phyloP scores from a whole-genome alignment of 345 rosid species.

The Hibiscus syriacus region DNA sequence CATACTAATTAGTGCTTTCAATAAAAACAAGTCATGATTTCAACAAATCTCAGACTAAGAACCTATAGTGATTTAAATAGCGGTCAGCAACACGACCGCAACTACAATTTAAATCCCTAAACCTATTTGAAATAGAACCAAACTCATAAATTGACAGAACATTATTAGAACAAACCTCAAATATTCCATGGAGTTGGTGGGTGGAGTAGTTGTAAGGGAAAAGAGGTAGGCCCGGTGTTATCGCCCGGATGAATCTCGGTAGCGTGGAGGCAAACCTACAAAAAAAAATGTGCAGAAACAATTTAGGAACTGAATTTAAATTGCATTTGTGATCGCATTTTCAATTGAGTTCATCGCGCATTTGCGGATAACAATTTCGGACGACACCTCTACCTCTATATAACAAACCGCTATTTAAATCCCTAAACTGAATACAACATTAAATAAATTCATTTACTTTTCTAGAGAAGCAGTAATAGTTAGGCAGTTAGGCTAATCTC shows the following conservation, averaged over 20 bases:
- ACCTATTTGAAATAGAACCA: background rate
- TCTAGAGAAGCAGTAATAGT: too few relatives aligned
- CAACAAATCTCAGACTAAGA: background rate
- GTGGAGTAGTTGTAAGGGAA: constrained; percentile 95
- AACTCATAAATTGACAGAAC: background rate
- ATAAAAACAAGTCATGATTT: background rate
- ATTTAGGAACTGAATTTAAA: too few relatives aligned
- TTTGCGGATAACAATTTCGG: too few relatives aligned
- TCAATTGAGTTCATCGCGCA: too few relatives aligned
- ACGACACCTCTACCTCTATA: too few relatives aligned
- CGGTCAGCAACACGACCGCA: too few relatives aligned
- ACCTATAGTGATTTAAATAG: too few relatives aligned
- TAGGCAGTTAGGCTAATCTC: too few relatives aligned
- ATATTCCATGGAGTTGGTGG: constrained; percentile 94
- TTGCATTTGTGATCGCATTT: too few relatives aligned
- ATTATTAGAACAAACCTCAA: constrained; percentile 46
- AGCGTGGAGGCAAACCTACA: constrained; percentile 87
- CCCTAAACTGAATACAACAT: background rate
- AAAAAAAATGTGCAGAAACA: background rate
- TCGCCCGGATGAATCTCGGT: constrained; percentile 86
- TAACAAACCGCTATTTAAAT: too few relatives aligned
- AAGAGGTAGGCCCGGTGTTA: constrained; percentile 96
- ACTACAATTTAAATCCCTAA: too few relatives aligned
- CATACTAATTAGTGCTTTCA: background rate
- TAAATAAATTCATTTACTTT: background rate